Percentiles rank a stretch among this genome's conserved stretches.
These are phyloP conservation scores for Mycena galopus DNA, from an alignment of 768 basidiomycete genomes.

Conservation along the genomic window DNA sequence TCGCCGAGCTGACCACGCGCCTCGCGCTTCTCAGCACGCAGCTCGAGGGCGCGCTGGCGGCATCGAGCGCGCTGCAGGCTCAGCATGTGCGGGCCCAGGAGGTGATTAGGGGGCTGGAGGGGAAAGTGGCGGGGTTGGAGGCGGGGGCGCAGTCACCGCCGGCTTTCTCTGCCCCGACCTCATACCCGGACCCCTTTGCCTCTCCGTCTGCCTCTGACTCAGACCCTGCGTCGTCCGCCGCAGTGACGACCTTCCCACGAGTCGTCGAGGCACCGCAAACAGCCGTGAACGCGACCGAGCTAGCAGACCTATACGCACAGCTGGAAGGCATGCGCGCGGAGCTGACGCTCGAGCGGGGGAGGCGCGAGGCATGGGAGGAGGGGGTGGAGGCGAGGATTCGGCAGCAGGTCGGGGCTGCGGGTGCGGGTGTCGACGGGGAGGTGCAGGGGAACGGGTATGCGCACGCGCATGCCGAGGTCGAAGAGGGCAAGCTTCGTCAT, in stretches of 20 bases:
- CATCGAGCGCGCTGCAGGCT: conserved; percentile 77
- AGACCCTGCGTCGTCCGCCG: too few species aligned
- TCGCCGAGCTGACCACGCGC: conserved; percentile 72
- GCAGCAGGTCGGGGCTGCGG: too few species aligned
- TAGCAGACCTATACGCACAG: conserved; percentile 9
- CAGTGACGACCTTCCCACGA: too few species aligned
- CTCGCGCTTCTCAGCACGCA: conserved; percentile 75
- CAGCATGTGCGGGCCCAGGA: conserved; percentile 83
- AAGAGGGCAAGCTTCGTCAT: too few species aligned
- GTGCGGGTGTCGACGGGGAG: too few species aligned
- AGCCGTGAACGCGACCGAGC: neutral
- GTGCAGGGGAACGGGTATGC: neutral
- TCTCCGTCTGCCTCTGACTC: too few species aligned
- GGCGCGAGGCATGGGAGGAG: conserved; percentile 28
- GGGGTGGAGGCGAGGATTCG: conserved; percentile 19
- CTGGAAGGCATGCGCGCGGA: conserved; percentile 27
- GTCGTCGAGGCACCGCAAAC: neutral
- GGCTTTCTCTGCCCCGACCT: too few species aligned
- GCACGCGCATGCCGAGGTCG: neutral
- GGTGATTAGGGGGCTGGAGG: conserved; percentile 75
- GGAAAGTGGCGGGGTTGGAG: conserved; percentile 76
- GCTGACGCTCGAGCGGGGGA: conserved; percentile 22
- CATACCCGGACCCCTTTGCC: too few species aligned
- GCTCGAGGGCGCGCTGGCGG: conserved; percentile 80
- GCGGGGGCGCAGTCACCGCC: too few species aligned